Evolutionary conservation across 2,329 filamentous ascomycete genomes (phyloP).

Genomic region (Pseudogymnoascus sp.): DNA sequence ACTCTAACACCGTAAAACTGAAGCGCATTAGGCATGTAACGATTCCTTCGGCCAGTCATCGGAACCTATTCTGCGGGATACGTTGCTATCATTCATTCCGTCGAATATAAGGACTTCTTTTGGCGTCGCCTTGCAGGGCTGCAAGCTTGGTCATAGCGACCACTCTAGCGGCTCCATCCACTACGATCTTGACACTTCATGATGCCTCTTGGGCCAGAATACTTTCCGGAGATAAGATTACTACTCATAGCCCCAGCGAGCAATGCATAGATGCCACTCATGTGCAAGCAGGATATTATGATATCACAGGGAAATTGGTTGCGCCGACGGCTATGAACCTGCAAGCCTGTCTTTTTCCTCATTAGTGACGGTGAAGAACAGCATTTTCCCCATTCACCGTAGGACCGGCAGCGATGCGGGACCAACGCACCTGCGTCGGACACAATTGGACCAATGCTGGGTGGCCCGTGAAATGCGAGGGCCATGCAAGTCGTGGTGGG

Average conservation of each 20-base stretch:
- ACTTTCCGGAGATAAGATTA: neutral
- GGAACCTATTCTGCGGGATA: neutral
- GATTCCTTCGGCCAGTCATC: neutral
- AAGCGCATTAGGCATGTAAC: neutral
- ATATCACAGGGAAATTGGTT: neutral
- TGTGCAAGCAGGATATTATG: neutral
- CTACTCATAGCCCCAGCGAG: neutral
- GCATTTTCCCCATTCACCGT: neutral
- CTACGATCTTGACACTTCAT: neutral
- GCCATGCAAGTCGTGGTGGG: neutral
- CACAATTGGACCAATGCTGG: conserved; percentile 5
- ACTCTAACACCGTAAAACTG: neutral
- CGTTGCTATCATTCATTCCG: neutral
- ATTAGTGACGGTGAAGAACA: conserved; percentile 1
- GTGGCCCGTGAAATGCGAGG: neutral
- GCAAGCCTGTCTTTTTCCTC: neutral
- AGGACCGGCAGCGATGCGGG: neutral
- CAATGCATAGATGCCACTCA: neutral
- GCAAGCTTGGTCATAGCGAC: conserved; percentile 5
- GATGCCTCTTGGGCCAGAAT: neutral
- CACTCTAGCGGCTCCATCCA: conserved; percentile 3
- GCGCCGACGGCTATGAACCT: neutral
- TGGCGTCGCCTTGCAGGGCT: neutral
- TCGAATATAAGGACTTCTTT: neutral
- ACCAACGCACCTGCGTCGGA: conserved; percentile 3